Conservation (phyloP, 2,329 filamentous ascomycete species). For the Aspergillus glaucus region DNA sequence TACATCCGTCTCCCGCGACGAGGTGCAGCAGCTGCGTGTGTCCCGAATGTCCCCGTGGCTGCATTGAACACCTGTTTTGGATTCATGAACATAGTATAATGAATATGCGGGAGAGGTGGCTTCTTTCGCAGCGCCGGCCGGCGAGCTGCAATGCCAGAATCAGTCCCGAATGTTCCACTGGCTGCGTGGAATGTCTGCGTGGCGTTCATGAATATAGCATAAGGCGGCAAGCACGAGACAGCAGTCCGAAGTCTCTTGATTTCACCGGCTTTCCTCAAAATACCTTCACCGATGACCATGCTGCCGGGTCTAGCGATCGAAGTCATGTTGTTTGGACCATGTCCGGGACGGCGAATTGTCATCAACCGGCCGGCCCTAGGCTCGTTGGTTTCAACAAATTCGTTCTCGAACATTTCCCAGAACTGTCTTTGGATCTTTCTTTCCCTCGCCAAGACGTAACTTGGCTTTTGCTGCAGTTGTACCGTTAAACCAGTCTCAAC, state of each 20-base stretch:
- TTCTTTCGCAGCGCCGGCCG: background rate
- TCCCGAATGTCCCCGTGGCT: constrained; percentile 42
- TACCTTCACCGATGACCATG: background rate
- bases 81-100: constrained; percentile 28
- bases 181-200: constrained; percentile 3
- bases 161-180: constrained; percentile 43
- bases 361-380: background rate
- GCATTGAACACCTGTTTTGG: constrained; percentile 34
- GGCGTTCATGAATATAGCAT: background rate
- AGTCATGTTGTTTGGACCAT: background rate
- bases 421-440: constrained; percentile 23
- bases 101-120: background rate
- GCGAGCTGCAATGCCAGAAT: constrained; percentile 19
- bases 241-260: background rate
- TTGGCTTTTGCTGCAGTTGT: constrained; percentile 32
- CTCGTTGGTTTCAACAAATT: constrained; percentile 1
- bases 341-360: background rate
- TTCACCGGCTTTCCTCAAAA: background rate
- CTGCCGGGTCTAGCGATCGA: background rate
- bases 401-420: constrained; percentile 14
- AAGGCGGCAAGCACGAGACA: background rate
- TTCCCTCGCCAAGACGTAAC: constrained; percentile 22
- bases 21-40: constrained; percentile 26
- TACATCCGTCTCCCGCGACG: constrained; percentile 3
- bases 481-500: constrained; percentile 30